phyloP scores from a whole-genome alignment of 805 yeast species.

The Saccharomyces kudriavzevii region DNA sequence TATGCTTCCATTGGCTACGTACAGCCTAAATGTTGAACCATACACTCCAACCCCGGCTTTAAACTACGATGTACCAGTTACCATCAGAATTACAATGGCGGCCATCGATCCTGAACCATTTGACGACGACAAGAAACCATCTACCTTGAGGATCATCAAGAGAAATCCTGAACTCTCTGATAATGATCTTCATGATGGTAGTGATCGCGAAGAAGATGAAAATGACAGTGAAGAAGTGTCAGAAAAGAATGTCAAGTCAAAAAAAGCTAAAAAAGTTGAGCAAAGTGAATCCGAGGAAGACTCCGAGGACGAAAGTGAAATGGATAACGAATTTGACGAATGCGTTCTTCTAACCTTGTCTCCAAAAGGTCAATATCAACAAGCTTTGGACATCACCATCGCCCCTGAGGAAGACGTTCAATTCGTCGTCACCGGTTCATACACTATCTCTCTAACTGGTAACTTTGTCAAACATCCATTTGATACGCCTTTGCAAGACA shows the following conservation, averaged over 20 bases:
- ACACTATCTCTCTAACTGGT: slow-evolving; percentile 86
- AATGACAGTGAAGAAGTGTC: slow-evolving; percentile 25
- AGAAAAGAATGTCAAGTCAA: slow-evolving; percentile 29
- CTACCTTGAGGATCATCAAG: slow-evolving; percentile 84
- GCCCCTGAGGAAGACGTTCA: slow-evolving; percentile 88
- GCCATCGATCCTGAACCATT: slow-evolving; percentile 83
- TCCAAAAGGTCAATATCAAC: slow-evolving; percentile 80
- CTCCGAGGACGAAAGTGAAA: slow-evolving; percentile 50
- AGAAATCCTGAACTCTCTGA: slow-evolving; percentile 43
- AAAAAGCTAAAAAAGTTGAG: slow-evolving; percentile 38
- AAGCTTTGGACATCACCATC: slow-evolving; percentile 81
- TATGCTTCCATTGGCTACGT: slow-evolving; percentile 78
- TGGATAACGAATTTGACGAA: slow-evolving; percentile 74
- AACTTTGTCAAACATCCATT: slow-evolving; percentile 95
- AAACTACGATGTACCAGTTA: slow-evolving; percentile 77
- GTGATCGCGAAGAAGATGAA: slow-evolving; percentile 20
- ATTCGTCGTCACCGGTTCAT: slow-evolving; percentile 94
- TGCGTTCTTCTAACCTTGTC: slow-evolving; percentile 82
- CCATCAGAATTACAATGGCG: slow-evolving; percentile 88
- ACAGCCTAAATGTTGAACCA: slow-evolving; percentile 78
- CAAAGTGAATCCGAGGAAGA: slow-evolving; percentile 42
- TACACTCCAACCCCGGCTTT: slow-evolving; percentile 82
- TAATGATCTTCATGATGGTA: not conserved
- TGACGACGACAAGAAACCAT: slow-evolving; percentile 74
- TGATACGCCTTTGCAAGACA: slow-evolving; percentile 42